phyloP scores from a whole-genome alignment of 1,284 basidiomycete genomes.

The Tylopilus orsonianus region DNA sequence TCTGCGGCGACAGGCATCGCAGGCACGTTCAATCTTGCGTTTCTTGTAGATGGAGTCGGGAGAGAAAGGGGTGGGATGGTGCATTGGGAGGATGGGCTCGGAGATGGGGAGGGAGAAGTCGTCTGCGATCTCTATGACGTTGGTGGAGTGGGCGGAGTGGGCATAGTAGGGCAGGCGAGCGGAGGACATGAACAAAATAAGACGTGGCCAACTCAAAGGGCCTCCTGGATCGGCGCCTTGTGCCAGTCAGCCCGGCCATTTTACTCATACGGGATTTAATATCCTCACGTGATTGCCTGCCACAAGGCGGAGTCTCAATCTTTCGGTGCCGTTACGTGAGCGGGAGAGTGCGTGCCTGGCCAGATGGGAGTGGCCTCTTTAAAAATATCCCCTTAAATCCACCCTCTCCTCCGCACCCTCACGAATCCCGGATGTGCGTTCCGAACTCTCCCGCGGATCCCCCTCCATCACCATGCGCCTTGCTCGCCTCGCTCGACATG shows the following conservation, averaged over 20 bases:
- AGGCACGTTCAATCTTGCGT: constrained; percentile 66
- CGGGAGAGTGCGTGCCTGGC: constrained; percentile 8
- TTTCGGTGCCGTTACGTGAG: constrained; percentile 18
- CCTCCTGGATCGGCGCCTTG: no score
- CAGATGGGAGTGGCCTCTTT: no score
- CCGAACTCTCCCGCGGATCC: not conserved
- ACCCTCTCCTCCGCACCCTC: not conserved
- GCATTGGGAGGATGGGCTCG: constrained; percentile 11
- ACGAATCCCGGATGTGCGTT: no score
- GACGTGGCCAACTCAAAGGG: no score
- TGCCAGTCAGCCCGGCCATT: constrained; percentile 11
- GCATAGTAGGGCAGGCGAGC: constrained; percentile 23
- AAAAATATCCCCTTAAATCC: no score
- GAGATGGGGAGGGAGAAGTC: constrained; percentile 18
- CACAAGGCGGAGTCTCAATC: constrained; percentile 13
- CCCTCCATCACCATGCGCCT: not conserved
- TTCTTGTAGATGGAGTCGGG: constrained; percentile 39
- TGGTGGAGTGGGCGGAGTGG: constrained; percentile 18
- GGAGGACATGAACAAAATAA: not conserved
- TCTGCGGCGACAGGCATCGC: constrained; percentile 64
- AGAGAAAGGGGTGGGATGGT: constrained; percentile 5
- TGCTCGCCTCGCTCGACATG: constrained; percentile 5
- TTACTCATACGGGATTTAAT: constrained; percentile 14
- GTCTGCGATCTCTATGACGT: constrained; percentile 34
- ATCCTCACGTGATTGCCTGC: constrained; percentile 15